phyloP scores from a whole-genome alignment of 495 filamentous ascomycete genomes.

The Lindgomyces ingoldianus region DNA sequence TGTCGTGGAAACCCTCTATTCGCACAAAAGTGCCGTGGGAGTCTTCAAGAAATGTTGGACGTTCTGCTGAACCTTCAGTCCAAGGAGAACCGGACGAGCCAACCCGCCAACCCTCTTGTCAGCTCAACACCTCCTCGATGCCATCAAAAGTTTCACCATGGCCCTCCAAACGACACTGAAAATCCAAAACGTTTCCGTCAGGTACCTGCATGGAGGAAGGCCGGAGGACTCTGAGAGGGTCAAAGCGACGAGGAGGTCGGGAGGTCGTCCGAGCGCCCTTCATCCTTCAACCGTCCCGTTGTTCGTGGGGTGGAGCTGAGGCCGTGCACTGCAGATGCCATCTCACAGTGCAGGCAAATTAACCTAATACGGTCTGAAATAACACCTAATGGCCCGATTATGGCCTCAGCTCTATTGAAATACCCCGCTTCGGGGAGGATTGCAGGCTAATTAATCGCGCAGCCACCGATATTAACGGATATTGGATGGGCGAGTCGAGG shows the following conservation, averaged over 20 bases:
- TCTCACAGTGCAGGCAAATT: conserved; percentile 12
- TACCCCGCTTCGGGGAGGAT: conserved; percentile 15
- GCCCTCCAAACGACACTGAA: conserved; percentile 1
- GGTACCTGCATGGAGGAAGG: conserved; percentile 13
- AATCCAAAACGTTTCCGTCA: conserved; percentile 20
- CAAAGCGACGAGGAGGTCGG: conserved; percentile 11
- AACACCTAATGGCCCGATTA: conserved; percentile 10
- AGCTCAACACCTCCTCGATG: not conserved
- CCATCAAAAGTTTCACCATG: conserved; percentile 24
- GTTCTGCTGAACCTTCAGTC: no score
- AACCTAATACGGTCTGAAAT: not conserved
- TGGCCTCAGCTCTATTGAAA: conserved; percentile 12
- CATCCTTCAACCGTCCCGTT: conserved; percentile 4
- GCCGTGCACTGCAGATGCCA: not conserved
- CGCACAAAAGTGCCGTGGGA: not conserved
- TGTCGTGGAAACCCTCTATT: conserved; percentile 9
- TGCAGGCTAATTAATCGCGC: conserved; percentile 26
- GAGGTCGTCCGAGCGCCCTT: not conserved
- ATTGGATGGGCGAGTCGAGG: not conserved
- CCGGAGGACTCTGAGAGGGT: not conserved
- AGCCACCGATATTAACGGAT: conserved; percentile 10
- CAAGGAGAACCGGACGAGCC: not conserved
- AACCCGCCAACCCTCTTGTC: not conserved
- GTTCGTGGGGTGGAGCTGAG: conserved; percentile 9
- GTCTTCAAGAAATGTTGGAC: not conserved